phyloP scores from a whole-genome alignment of 306 rosid species.

The Vigna reflexopilosa region DNA sequence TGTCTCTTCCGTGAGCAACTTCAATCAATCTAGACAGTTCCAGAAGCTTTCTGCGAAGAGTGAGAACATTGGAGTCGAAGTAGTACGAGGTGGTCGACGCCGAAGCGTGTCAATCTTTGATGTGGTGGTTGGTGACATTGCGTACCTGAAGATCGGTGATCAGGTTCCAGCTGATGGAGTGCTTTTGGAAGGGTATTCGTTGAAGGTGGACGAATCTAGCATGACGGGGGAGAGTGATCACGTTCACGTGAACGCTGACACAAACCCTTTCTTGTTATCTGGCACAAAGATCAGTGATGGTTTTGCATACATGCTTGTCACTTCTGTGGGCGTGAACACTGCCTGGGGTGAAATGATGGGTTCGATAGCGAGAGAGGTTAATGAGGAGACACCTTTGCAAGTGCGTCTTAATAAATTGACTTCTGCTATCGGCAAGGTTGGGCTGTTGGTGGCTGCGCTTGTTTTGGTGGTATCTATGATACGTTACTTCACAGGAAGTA shows the following conservation, averaged over 20 bases:
- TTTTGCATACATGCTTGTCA: conserved; percentile 14
- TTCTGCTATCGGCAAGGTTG: conserved; percentile 6
- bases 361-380: not conserved
- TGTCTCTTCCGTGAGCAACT: conserved; percentile 15
- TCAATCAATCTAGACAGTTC: conserved; percentile 3
- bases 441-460: not conserved
- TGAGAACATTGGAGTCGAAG: not conserved
- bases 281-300: conserved; percentile 17
- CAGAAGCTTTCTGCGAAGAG: not conserved
- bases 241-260: not conserved
- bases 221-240: conserved; percentile 21
- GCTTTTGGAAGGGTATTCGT: conserved; percentile 12
- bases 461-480: not conserved
- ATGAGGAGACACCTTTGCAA: conserved; percentile 25
- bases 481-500: not conserved
- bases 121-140: not conserved
- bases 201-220: conserved; percentile 7
- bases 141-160: not conserved
- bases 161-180: not conserved
- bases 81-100: not conserved
- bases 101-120: not conserved
- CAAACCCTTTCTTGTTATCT: conserved; percentile 2
- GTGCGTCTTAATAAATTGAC: conserved; percentile 4
- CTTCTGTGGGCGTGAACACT: conserved; percentile 18
- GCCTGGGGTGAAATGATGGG: conserved; percentile 11